A percentile compares a stretch with the other conserved stretches of the same genome.
Evolutionary conservation across 768 basidiomycete genomes (phyloP).

Genomic region (Mycena latifolia): DNA sequence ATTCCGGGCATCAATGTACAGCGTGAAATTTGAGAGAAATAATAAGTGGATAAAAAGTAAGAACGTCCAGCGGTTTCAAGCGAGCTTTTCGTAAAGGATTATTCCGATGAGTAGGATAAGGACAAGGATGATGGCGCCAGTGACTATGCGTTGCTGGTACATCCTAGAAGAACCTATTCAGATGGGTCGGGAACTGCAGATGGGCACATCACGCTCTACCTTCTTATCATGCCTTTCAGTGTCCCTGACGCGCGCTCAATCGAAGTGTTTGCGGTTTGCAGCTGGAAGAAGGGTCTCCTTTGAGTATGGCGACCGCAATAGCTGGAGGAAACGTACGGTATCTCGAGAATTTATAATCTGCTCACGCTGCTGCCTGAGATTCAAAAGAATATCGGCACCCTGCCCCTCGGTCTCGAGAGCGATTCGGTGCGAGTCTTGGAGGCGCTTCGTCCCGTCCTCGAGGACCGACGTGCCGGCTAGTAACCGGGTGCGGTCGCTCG

Average conservation of each 20-base stretch:
- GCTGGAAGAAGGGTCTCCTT: constrained; percentile 54
- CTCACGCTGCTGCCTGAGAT: constrained; percentile 88
- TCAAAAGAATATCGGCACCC: constrained; percentile 91
- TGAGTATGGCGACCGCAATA: constrained; percentile 7
- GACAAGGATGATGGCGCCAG: constrained; percentile 86
- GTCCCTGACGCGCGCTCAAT: constrained; percentile 95
- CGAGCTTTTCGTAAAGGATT: constrained; percentile 84
- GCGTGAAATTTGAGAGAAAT: constrained; percentile 26
- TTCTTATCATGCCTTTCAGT: constrained; percentile 94
- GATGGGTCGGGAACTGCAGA: constrained; percentile 35
- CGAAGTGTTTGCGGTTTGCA: constrained; percentile 86
- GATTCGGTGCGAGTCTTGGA: constrained; percentile 92
- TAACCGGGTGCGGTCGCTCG: constrained; percentile 82
- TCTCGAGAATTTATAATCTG: constrained; percentile 94
- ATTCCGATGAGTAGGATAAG: constrained; percentile 87
- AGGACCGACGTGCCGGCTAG: constrained; percentile 83
- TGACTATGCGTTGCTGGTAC: constrained; percentile 95
- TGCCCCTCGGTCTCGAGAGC: constrained; percentile 97
- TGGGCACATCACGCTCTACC: constrained; percentile 65
- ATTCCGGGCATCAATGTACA: constrained; percentile 23
- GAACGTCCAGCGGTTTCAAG: constrained; percentile 40
- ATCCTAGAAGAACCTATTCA: constrained; percentile 73
- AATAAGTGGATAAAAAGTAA: constrained; percentile 31
- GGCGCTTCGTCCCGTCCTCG: constrained; percentile 85
- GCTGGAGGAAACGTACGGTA: constrained; percentile 66